Evolutionary conservation across 176 grass and related monocot species (phyloP).

Genomic region (Carex cristatella): DNA sequence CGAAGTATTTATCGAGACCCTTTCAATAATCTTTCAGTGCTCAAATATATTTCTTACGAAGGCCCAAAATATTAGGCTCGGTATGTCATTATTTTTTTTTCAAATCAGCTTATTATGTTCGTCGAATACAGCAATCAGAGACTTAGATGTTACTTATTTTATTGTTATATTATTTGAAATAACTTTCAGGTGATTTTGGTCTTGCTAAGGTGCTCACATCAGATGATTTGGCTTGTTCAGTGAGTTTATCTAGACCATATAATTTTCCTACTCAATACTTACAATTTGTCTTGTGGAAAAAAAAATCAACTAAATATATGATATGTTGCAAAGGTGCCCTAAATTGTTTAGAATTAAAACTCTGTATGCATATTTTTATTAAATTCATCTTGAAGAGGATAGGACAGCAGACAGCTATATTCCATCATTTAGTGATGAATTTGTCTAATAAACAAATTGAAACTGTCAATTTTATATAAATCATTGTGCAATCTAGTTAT

Average conservation of each 20-base stretch:
- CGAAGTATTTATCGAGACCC: slow-evolving; percentile 20
- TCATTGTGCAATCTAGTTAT: background rate
- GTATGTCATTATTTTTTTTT: slow-evolving; percentile 31
- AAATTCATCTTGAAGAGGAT: background rate
- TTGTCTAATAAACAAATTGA: background rate
- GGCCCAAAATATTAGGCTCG: slow-evolving; percentile 80
- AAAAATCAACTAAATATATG: background rate
- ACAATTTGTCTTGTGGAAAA: background rate
- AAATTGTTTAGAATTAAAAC: background rate
- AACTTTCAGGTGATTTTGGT: slow-evolving; percentile 81
- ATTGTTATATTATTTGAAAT: slow-evolving; percentile 19
- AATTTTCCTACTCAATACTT: background rate
- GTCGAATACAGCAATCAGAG: background rate
- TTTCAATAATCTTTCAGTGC: slow-evolving; percentile 46
- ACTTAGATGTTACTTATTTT: slow-evolving; percentile 8
- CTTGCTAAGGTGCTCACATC: slow-evolving; percentile 84
- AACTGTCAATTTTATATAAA: background rate
- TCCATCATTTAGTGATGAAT: background rate
- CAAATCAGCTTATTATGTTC: background rate
- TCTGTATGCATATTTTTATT: background rate
- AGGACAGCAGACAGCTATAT: background rate
- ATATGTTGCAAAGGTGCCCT: background rate
- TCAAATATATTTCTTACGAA: slow-evolving; percentile 97
- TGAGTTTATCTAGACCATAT: slow-evolving; percentile 36
- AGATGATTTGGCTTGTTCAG: slow-evolving; percentile 90